Base-by-base conservation (phyloP, 345 rosid genomes). In the Acer yangbiense region DNA sequence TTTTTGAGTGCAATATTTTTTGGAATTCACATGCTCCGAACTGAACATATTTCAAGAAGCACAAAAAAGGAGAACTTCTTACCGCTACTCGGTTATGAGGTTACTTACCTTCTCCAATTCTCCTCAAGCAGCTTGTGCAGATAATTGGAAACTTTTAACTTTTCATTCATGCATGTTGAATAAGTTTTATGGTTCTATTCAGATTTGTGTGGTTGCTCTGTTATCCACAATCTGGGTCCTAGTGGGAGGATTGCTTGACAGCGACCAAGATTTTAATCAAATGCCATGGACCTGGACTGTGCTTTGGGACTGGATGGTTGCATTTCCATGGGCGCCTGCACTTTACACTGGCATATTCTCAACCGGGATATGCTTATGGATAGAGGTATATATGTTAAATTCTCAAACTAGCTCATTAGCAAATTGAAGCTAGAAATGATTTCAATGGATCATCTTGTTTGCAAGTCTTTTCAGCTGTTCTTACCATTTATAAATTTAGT, bases 1-100 rank as follows among this genome's bases (percentile, higher is more conserved):
- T 80, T 80, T 80, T 50, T 80, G 44, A 80, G 83, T 76, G 79
- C 83, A 64, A 70, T 80, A 11, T 80, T 76, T 75, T 80, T 71
- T 20, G 83, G 79, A 41, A 71, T 80, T 57, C 83, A 76, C 70
- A 65, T 80, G 79, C 83, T 80, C 25, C 79, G 83, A 11, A 80
- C 79, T 41, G 83, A 80, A 27, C 76, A 32, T 7, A 54, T 80
- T 58, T 80, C 83, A 35, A 76, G 83, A 72, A 80, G 50, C 20
- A 71, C 69, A 65, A 70, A 71, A 68, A 71, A 65, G 65, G 73
- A 76, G 76, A 76, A 80, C 17, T 76, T 80, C 35, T 57, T 80
- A 64, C 72, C 83, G 9, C 76, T 76, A 17, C 76, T 80, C 18
- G 83, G 83, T 27, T 80, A 76, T 44, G 83, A 80, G 79, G 79